A percentile compares a stretch with the other conserved stretches of the same genome.
These are phyloP conservation scores for Rhizophagus prolifer DNA, from an alignment of 192 early-diverging fungal species.

Conservation along the genomic window DNA sequence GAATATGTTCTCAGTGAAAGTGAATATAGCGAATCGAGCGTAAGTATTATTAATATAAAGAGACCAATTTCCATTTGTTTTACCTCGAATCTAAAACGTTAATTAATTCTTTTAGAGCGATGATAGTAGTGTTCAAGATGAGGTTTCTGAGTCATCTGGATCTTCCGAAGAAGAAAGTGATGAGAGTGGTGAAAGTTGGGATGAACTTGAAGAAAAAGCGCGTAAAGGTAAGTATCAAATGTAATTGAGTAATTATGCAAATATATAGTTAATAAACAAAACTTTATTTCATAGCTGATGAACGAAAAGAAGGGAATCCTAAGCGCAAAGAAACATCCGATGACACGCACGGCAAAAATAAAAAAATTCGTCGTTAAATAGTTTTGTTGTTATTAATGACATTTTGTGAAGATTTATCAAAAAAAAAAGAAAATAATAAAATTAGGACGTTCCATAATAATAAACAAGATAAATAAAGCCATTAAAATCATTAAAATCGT, in stretches of 20 bases:
- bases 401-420: no score
- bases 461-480: no score
- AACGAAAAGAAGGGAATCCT: neutral
- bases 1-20: constrained; percentile 62
- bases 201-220: constrained; percentile 78
- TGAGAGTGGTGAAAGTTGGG: constrained; percentile 74
- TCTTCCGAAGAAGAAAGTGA: constrained; percentile 53
- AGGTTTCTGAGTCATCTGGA: constrained; percentile 58
- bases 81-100: neutral
- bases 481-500: no score
- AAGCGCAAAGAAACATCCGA: constrained; percentile 30
- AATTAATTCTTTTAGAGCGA: constrained; percentile 33
- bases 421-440: no score
- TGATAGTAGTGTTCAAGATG: constrained; percentile 50
- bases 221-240: constrained; percentile 45
- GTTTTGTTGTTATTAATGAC: no score
- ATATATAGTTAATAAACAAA: neutral
- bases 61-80: neutral
- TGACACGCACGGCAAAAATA: constrained; percentile 22
- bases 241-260: neutral
- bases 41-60: constrained; percentile 29
- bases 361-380: constrained; percentile 29
- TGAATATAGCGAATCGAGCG: constrained; percentile 51
- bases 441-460: no score
- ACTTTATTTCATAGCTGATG: constrained; percentile 25